Evolutionary conservation across 257 asterid genomes (phyloP), one percentile per base, ranked within the genome.

Genomic region (Leptodermis oblonga): DNA sequence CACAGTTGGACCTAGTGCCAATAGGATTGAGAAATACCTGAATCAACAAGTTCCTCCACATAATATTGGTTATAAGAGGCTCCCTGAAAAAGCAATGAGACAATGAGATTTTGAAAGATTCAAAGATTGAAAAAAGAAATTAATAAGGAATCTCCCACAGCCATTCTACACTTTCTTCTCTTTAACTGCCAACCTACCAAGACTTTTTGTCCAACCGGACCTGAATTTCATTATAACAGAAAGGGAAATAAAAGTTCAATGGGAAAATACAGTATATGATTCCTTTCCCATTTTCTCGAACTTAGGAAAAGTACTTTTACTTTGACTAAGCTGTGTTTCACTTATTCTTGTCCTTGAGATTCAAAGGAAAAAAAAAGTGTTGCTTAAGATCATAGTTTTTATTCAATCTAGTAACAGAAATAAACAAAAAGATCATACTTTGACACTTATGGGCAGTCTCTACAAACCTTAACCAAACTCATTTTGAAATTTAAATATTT

Each of bases 31-130:
- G n/a, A 15, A 23, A 31, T 86, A 92, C 98, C 98, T 92, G 98
- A 73, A 92, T 74, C 54, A 90, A 31, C 80, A 90, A 73, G 81
- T 93, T 93, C 86, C 99, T 87, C 99, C 99, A 93, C 99, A 93
- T 90, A 74, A 90, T 84, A 78, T 93, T 93, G 70, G 99, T 90
- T 68, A 93, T 88, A 10, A 93, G 88, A 74, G 99, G 98, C 77
- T 92, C 98, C 95, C 98, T 92, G 71, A 56, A 80, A 83, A 52
- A 2, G 28, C 22, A 49, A 49, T 17, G 55, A 49, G n/a, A 20
- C 7, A 52, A 52, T 22, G n/a, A 52, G n/a, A n/a, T n/a, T n/a
- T n/a, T n/a, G n/a, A n/a, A n/a, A n/a, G n/a, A n/a, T n/a, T n/a
- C n/a, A 52, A 39, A 52, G 23, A 7, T 52, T 25, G 55, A 49